Base-by-base conservation (phyloP, 176 grass and related monocot genomes). In the Bolboschoenus planiculmis region DNA sequence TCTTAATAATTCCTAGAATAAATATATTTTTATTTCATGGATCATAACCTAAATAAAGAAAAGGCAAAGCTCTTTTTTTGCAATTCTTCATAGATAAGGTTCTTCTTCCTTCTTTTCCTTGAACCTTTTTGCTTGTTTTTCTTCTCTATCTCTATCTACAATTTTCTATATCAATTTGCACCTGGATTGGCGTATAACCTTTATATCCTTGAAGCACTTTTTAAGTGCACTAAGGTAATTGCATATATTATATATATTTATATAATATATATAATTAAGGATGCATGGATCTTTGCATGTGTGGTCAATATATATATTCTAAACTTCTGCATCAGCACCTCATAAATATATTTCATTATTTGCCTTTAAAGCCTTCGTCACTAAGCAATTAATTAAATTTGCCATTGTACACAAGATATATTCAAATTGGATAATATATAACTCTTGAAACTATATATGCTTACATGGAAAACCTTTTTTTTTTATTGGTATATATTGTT, bases 331-430 rank as follows among this genome's bases (percentile, higher is more conserved):
- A 61, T 34, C 79, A 64, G 67, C 67, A 44, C n/a, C 39, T 1
- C 33, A 54, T 4, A 10, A 43, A 53, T 53, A 0, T 53, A 53
- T 47, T 46, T 56, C 56, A 81, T 61, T 10, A 16, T 58, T 64
- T 31, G 79, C 79, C 35, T 81, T 81, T 81, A 29, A 81, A 81
- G 8, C 79, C 79, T 81, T 81, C 36, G 35, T 64, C n/a, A 63
- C 64, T 81, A 81, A 81, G 79, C 56, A 81, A 81, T n/a, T n/a
- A n/a, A n/a, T n/a, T 33, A 81, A 67, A 48, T 4, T 75, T 81
- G 59, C 3, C 46, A 18, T 42, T 59, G 78, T 58, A 59, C 34
- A 80, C 50, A 40, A 80, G 24, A 46, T 75, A 53, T 53, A 53
- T 53, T 13, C 50, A 44, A 47, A 40, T 44, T 46, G 40, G 18